These are phyloP conservation scores for Aspergillus costaricaensis DNA, from an alignment of 2,329 filamentous ascomycete genomes.

Conservation along the genomic window DNA sequence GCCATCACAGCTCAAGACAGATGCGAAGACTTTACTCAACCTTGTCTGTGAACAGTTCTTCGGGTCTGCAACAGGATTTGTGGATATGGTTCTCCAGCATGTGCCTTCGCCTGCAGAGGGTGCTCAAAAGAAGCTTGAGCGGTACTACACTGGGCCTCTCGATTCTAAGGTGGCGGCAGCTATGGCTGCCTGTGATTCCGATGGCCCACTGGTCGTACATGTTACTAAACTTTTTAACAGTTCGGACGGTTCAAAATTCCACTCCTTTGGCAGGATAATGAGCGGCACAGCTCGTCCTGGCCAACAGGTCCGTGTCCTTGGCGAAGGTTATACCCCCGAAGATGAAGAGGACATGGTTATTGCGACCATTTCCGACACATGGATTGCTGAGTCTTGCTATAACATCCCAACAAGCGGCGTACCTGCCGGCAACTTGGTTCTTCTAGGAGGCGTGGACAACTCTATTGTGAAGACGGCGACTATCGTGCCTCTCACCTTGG, in stretches of 20 bases:
- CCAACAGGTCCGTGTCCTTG: slow-evolving; percentile 83
- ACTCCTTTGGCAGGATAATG: slow-evolving; percentile 87
- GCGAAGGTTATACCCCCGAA: slow-evolving; percentile 92
- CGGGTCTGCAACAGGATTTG: slow-evolving; percentile 82
- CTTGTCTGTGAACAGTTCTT: slow-evolving; percentile 96
- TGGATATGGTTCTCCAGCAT: slow-evolving; percentile 92
- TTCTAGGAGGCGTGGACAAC: slow-evolving; percentile 93
- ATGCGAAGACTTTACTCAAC: slow-evolving; percentile 85
- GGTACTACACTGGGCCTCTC: slow-evolving; percentile 87
- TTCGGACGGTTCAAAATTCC: slow-evolving; percentile 84
- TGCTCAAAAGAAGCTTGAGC: slow-evolving; percentile 73
- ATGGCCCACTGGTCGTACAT: slow-evolving; percentile 88
- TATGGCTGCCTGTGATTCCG: slow-evolving; percentile 81
- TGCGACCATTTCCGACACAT: slow-evolving; percentile 81
- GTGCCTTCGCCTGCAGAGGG: slow-evolving; percentile 83
- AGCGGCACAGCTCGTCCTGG: slow-evolving; percentile 85
- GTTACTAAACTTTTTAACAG: slow-evolving; percentile 93
- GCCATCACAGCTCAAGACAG: slow-evolving; percentile 85
- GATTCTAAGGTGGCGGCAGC: slow-evolving; percentile 78
- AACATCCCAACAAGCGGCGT: slow-evolving; percentile 89
- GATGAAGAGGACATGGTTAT: slow-evolving; percentile 97
- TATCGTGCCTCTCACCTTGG: slow-evolving; percentile 75
- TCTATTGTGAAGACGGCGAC: slow-evolving; percentile 98
- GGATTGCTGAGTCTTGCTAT: slow-evolving; percentile 89
- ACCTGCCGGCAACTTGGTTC: slow-evolving; percentile 88